These are phyloP conservation scores for Septoria petroselini DNA, from an alignment of 2,329 filamentous ascomycete genomes.

Conservation along the genomic window DNA sequence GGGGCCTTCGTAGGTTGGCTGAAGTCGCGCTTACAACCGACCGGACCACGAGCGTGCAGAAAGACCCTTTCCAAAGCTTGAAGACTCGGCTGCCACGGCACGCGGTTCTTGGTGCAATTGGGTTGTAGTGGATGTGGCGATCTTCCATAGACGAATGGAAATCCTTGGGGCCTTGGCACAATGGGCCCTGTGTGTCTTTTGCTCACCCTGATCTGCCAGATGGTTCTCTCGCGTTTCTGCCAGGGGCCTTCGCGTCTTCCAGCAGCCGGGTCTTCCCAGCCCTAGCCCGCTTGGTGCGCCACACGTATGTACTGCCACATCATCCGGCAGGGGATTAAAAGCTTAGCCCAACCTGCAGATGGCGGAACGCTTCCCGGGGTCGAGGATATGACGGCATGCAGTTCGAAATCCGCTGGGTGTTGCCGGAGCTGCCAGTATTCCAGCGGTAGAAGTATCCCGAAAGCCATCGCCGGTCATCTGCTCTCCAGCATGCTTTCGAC, in stretches of 20 bases:
- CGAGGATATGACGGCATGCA: constrained; percentile 9
- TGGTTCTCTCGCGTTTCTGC: constrained; percentile 6
- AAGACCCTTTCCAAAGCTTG: constrained; percentile 14
- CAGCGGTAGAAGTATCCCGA: neutral
- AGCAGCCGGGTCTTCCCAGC: neutral
- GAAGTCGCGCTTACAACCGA: constrained; percentile 2
- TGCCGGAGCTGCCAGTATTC: neutral
- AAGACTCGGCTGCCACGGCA: constrained; percentile 25
- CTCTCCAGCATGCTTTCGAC: neutral
- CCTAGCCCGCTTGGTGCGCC: neutral
- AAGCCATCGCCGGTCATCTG: neutral
- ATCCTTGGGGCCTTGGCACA: constrained; percentile 17
- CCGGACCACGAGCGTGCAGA: constrained; percentile 11
- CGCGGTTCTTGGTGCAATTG: constrained; percentile 17
- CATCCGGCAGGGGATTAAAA: constrained; percentile 1
- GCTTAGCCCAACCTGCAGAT: constrained; percentile 15
- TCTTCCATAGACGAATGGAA: constrained; percentile 10
- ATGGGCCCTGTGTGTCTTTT: constrained; percentile 1
- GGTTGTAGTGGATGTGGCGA: constrained; percentile 23
- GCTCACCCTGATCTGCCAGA: neutral
- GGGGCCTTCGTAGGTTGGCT: constrained; percentile 13
- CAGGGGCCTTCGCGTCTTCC: neutral
- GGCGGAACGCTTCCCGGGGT: neutral
- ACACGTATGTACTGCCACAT: constrained; percentile 11
- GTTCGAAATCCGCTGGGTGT: no score